Evolutionary conservation across 768 basidiomycete species (phyloP).

Genomic region (Pleurotus pulmonarius): DNA sequence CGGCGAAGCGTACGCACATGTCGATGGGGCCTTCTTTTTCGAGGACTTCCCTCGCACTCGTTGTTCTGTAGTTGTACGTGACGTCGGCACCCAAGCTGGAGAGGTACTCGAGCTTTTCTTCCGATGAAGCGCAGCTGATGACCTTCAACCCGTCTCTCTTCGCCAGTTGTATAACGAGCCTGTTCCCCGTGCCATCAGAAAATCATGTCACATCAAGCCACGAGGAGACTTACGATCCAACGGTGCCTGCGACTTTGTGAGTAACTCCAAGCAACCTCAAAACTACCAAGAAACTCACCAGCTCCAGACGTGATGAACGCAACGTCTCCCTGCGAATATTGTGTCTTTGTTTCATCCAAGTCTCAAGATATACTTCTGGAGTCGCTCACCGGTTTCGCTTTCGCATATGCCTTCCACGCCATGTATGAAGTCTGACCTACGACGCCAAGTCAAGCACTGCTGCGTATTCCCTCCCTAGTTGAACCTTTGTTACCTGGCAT

Average conservation of each 20-base stretch:
- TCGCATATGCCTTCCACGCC: conserved; percentile 15
- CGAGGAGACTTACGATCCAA: conserved; percentile 35
- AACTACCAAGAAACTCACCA: conserved; percentile 15
- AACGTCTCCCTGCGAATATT: conserved; percentile 38
- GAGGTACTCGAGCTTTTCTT: conserved; percentile 46
- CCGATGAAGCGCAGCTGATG: conserved; percentile 47
- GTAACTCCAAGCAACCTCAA: background rate
- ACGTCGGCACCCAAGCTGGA: conserved; percentile 43
- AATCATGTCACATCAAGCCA: too few relatives aligned
- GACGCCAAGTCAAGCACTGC: too few relatives aligned
- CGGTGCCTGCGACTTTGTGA: conserved; percentile 25
- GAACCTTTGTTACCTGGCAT: conserved; percentile 12
- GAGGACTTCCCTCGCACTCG: conserved; percentile 37
- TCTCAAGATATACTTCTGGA: background rate
- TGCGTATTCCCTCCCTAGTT: too few relatives aligned
- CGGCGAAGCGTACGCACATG: background rate
- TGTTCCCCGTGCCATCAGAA: conserved; percentile 3
- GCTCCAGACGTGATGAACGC: conserved; percentile 45
- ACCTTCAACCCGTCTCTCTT: conserved; percentile 36
- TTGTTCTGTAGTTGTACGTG: conserved; percentile 53
- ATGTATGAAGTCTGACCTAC: conserved; percentile 12
- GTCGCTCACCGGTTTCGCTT: conserved; percentile 2
- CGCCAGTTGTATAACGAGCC: conserved; percentile 27
- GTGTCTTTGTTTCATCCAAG: too few relatives aligned
- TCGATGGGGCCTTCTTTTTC: conserved; percentile 33